Conservation (phyloP, 78 protist genomes). For the Pigoraptor vietnamica region DNA sequence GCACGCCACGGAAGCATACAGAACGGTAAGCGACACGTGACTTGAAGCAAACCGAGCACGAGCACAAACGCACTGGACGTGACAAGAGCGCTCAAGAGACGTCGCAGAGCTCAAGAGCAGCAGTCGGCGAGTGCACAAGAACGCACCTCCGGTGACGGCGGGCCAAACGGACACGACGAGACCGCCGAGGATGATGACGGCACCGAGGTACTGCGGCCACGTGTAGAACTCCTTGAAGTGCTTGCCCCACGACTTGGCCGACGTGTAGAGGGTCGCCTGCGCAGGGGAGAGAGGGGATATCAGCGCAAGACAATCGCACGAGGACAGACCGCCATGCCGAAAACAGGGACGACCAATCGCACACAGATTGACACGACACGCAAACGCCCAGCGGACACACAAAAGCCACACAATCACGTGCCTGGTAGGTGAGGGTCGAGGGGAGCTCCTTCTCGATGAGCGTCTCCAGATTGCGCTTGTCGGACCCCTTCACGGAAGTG, state of each 20-base stretch:
- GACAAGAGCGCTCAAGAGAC: background rate
- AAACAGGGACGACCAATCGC: background rate
- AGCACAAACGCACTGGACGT: background rate
- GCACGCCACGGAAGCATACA: background rate
- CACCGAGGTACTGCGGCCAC: background rate
- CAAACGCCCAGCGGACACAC: no score
- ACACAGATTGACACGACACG: no score
- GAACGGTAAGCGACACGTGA: no score
- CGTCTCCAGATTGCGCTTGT: background rate
- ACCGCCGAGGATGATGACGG: background rate
- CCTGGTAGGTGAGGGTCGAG: background rate
- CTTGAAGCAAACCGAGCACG: background rate
- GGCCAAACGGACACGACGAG: background rate
- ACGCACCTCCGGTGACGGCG: background rate
- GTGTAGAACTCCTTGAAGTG: background rate
- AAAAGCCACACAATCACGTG: no score
- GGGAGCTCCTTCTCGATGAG: background rate
- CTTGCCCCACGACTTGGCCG: background rate
- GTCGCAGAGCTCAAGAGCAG: background rate
- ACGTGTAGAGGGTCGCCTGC: background rate
- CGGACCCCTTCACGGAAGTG: background rate
- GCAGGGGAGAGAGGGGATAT: background rate
- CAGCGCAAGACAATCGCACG: background rate
- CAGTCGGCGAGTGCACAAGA: background rate
- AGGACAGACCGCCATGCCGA: background rate